phyloP scores from a whole-genome alignment of 2,329 filamentous ascomycete genomes.

The Ceratocystis diversiconidia region DNA sequence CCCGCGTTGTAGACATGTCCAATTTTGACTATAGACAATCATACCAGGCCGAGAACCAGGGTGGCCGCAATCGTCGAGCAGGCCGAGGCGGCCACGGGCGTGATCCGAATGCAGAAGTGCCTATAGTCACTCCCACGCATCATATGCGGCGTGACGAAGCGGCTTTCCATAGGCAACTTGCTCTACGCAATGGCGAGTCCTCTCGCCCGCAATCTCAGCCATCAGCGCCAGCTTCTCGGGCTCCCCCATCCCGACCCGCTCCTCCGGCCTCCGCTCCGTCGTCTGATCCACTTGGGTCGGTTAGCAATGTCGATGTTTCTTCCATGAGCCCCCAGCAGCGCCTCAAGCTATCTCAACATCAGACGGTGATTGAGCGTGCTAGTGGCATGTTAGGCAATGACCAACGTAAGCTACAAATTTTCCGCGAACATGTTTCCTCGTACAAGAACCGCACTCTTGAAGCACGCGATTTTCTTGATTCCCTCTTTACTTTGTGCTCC shows the following conservation, averaged over 20 bases:
- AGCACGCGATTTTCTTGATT: conserved; percentile 66
- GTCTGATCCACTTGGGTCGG: conserved; percentile 13
- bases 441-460: conserved; percentile 58
- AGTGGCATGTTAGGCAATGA: conserved; percentile 69
- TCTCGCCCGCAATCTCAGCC: conserved; percentile 36
- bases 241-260: not conserved
- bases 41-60: conserved; percentile 46
- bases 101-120: conserved; percentile 44
- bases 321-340: conserved; percentile 59
- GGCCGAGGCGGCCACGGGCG: conserved; percentile 28
- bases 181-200: conserved; percentile 58
- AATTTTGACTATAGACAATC: conserved; percentile 65
- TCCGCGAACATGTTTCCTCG: conserved; percentile 64
- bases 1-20: conserved; percentile 72
- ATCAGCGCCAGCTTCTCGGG: conserved; percentile 22
- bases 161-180: conserved; percentile 82
- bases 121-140: conserved; percentile 64
- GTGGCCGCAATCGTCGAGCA: conserved; percentile 29
- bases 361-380: conserved; percentile 74
- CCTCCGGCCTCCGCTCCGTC: conserved; percentile 19
- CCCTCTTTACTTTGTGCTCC: conserved; percentile 70
- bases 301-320: conserved; percentile 15
- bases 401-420: conserved; percentile 55
- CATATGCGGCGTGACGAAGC: conserved; percentile 69
- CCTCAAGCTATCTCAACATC: conserved; percentile 64